Conservation (phyloP, 257 asterid species). For the Paulownia fortunei region DNA sequence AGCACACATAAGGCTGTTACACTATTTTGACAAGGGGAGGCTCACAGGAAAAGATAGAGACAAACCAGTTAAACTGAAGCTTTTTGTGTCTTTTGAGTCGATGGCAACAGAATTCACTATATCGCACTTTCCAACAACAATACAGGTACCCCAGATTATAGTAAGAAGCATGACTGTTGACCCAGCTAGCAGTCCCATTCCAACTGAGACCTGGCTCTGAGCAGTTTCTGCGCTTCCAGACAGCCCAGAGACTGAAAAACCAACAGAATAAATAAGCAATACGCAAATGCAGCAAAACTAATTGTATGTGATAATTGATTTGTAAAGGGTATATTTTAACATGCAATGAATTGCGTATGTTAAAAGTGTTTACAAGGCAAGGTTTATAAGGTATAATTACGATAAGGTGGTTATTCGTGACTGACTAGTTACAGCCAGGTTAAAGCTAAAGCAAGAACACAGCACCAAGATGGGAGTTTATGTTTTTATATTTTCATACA, state of each 20-base stretch:
- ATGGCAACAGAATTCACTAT: slow-evolving; percentile 51
- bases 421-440: background rate
- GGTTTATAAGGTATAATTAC: background rate
- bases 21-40: background rate
- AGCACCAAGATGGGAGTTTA: background rate
- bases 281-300: background rate
- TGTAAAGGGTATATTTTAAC: too few species aligned
- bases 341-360: background rate
- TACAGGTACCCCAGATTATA: slow-evolving; percentile 87
- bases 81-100: slow-evolving; percentile 63
- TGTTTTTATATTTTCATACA: too few species aligned
- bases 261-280: background rate
- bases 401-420: background rate
- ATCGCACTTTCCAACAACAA: slow-evolving; percentile 85
- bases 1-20: background rate
- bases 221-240: slow-evolving; percentile 79
- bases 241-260: slow-evolving; percentile 79
- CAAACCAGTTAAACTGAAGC: slow-evolving; percentile 74
- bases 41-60: slow-evolving; percentile 26
- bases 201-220: slow-evolving; percentile 94
- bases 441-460: slow-evolving; percentile 3
- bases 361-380: background rate
- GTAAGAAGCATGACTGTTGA: slow-evolving; percentile 98
- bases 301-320: background rate
- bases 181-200: slow-evolving; percentile 96